Conservation (phyloP, 192 early-diverging fungal species). For the Coemansia sp. region DNA sequence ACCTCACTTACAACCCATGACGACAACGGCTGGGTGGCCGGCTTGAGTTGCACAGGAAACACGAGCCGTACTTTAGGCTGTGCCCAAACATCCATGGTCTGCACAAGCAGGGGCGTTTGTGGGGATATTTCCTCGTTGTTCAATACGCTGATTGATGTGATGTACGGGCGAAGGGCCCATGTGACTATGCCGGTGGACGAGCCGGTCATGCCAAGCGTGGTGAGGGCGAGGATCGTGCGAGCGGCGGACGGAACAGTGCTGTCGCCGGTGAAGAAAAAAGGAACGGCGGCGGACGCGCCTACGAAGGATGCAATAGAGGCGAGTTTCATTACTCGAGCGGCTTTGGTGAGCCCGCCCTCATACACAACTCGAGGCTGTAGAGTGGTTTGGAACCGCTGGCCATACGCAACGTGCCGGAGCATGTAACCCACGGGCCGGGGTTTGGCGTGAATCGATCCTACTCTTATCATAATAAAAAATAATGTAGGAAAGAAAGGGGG, state of each 20-base stretch:
- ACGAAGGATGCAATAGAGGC: constrained; percentile 46
- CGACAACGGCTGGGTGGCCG: constrained; percentile 35
- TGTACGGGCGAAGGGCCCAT: constrained; percentile 43
- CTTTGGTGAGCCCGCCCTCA: constrained; percentile 38
- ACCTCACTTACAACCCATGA: constrained; percentile 28
- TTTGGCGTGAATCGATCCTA: neutral
- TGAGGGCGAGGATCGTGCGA: constrained; percentile 36
- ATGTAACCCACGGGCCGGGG: neutral
- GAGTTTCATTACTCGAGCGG: constrained; percentile 48
- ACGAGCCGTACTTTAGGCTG: constrained; percentile 29
- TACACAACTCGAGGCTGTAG: constrained; percentile 13
- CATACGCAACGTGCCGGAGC: neutral
- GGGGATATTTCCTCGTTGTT: neutral
- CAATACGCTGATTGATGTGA: constrained; percentile 11
- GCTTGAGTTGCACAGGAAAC: constrained; percentile 26
- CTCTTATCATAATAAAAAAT: neutral
- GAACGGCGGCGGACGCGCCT: constrained; percentile 39
- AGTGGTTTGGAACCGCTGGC: constrained; percentile 8
- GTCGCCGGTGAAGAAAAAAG: constrained; percentile 42
- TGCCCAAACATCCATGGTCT: constrained; percentile 42
- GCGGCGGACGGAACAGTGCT: constrained; percentile 45
- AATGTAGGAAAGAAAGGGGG: neutral
- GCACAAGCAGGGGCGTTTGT: constrained; percentile 31
- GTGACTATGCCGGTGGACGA: constrained; percentile 40
- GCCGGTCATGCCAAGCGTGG: constrained; percentile 46